Conservation (phyloP, 2,329 filamentous ascomycete species). For the Fusarium beomiforme region DNA sequence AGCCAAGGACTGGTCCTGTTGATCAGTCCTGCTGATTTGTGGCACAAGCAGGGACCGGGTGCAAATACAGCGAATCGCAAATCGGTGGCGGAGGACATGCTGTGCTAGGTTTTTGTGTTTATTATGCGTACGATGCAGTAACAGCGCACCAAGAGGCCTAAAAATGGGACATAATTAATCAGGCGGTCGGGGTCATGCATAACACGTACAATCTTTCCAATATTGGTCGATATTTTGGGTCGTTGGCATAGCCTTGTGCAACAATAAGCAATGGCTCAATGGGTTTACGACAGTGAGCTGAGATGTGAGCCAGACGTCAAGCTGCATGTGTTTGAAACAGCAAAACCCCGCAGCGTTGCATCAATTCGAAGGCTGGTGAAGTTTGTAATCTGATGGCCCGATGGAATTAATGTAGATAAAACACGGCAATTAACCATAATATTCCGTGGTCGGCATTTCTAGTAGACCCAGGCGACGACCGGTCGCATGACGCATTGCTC, state of each 20-base stretch:
- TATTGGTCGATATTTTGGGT: not conserved
- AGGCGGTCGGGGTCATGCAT: not conserved
- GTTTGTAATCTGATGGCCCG: not conserved
- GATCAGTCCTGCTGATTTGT: conserved; percentile 15
- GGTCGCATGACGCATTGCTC: not conserved
- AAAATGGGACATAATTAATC: not conserved
- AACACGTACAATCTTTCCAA: not conserved
- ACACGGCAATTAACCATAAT: not conserved
- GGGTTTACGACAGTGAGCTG: not conserved
- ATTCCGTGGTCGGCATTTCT: not conserved
- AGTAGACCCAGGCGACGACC: not conserved
- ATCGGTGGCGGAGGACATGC: conserved; percentile 9
- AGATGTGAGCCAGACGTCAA: not conserved
- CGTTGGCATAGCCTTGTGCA: not conserved
- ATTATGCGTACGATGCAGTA: conserved; percentile 23
- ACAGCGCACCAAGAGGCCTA: conserved; percentile 10
- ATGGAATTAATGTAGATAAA: not conserved
- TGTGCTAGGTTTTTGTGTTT: conserved; percentile 18
- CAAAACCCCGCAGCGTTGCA: not conserved
- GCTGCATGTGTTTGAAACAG: conserved; percentile 4
- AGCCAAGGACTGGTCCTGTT: conserved; percentile 1
- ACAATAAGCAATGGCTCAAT: not conserved
- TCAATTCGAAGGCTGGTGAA: not conserved
- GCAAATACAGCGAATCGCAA: conserved; percentile 14
- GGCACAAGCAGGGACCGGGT: conserved; percentile 12